Evolutionary conservation across 768 basidiomycete species (phyloP), one percentile per base, ranked within the genome.

Genomic region (Amanita phalloides): DNA sequence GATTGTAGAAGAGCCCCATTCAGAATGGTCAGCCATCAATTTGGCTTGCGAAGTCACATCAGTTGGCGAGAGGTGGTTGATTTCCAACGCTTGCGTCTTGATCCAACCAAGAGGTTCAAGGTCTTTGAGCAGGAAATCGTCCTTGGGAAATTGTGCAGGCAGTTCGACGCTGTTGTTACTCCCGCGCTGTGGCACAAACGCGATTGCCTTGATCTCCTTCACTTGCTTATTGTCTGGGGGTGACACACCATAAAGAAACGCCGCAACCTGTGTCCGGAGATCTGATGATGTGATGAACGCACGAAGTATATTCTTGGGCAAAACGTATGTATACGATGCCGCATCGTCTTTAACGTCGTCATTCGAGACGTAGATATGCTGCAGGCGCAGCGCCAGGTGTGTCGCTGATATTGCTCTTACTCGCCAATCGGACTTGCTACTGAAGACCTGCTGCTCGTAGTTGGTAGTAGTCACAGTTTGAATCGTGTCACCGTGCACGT

Each of bases 281-380:
- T 99, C 96, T 23, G 93, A 81, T 17, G 91, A 86, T 20, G 86
- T 80, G 59, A 98, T 87, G 71, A 99, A 98, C 2, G 92, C 86
- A 44, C 90, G 86, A 30, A 99, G 74, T 49, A 98, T 77, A 66
- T 99, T 99, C 78, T 99, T 99, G 26, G 96, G 94, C 48, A 99
- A 74, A 49, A 99, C 92, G 61, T 90, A 98, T 36, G 96, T 99
- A 67, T 79, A 92, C 6, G 90, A 90, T 21, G 86, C 83, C 4
- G 94, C 92, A 61, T 98, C 96, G 62, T 99, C 96, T 68, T 95
- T 95, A 62, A 99, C 94, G 62, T 99, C 95, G 61, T 99, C 96
- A 62, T 97, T 99, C 38, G 93, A 95, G 30, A 99, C 96, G 66
- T 96, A 98, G 68, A 98, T 96, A 64, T 99, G 94, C 64, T 98